Evolutionary conservation across 2,329 filamentous ascomycete species (phyloP), one percentile per base, ranked within the genome.

Genomic region (Aspergillus fructus): DNA sequence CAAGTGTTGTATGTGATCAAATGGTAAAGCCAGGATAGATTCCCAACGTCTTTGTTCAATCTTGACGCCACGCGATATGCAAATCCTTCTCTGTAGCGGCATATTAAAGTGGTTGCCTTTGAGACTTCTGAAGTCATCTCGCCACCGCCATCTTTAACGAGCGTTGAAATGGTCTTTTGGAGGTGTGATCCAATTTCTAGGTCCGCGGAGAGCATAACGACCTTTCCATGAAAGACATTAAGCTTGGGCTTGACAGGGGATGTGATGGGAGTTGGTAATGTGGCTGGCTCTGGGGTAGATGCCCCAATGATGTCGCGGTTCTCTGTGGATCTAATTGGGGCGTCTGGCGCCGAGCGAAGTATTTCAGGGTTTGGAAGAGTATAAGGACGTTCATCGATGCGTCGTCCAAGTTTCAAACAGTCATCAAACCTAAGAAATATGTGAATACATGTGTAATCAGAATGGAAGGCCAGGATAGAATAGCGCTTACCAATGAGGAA

Each of bases 21-120:
- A 73, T 93, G 88, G 73, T 94, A 97, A 12, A 99, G 81, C 94
- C 94, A 99, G 0, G 92, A 87, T 21, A 99, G 79, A 70, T 96
- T 99, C 15, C 93, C 94, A 12, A 99, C 90, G 42, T 93, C 87
- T 66, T 93, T 96, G 55, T 86, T 85, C 12, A 82, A 79, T 66
- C 89, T 87, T 0, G 91, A 89, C 4, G 94, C 93, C 42, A 81
- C 79, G 24, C 90, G 72, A 70, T 96, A 99, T 53, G 94, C 84
- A 8, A 83, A 73, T 0, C 93, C 93, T 27, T 93, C 89, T 40
- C 94, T 89, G 71, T 89, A 97, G 53, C 91, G 89, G 71, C 93
- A 96, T 49, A 99, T 84, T 67, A 91, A 91, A 72, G 91, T 91
- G 70, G 96, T 86, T 51, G 91, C 91, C 33, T 87, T 81, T 0